phyloP scores from a whole-genome alignment of 768 basidiomycete species.

The Phylloporus sp. region DNA sequence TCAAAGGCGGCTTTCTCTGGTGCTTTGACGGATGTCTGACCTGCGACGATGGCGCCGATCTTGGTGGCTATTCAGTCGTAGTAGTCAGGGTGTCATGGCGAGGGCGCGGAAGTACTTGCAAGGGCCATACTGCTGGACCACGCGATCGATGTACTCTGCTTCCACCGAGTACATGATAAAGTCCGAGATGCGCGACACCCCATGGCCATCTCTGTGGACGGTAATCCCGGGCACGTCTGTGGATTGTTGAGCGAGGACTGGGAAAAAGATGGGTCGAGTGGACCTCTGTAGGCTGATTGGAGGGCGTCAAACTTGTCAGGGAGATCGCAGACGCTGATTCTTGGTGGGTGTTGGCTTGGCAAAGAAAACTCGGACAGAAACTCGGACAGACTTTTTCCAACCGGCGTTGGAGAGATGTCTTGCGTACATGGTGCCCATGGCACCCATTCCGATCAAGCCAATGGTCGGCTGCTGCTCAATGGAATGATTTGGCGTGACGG shows the following conservation, averaged over 20 bases:
- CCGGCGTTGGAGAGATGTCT: constrained; percentile 74
- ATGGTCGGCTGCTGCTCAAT: constrained; percentile 63
- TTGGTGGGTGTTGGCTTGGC: constrained; percentile 25
- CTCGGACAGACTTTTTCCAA: constrained; percentile 63
- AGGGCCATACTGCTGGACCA: constrained; percentile 89
- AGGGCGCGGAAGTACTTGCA: constrained; percentile 46
- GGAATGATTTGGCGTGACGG: constrained; percentile 32
- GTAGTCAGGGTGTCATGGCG: background rate
- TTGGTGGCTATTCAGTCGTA: constrained; percentile 66
- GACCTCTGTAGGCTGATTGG: constrained; percentile 56
- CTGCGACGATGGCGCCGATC: constrained; percentile 84
- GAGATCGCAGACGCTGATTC: constrained; percentile 86
- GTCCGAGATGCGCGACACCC: constrained; percentile 84
- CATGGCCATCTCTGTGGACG: constrained; percentile 76
- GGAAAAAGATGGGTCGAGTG: constrained; percentile 1
- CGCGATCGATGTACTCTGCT: constrained; percentile 76
- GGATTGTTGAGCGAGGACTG: too few species aligned
- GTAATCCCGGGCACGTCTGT: constrained; percentile 60
- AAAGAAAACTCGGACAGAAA: background rate
- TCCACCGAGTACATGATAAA: constrained; percentile 95
- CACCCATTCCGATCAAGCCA: constrained; percentile 95
- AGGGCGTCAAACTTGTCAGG: constrained; percentile 69
- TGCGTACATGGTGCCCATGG: constrained; percentile 96
- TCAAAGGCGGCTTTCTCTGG: constrained; percentile 92
- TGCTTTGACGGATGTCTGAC: constrained; percentile 95